Base-by-base conservation (phyloP, 1,139 yeast genomes). In the Meyerozyma athensensis region DNA sequence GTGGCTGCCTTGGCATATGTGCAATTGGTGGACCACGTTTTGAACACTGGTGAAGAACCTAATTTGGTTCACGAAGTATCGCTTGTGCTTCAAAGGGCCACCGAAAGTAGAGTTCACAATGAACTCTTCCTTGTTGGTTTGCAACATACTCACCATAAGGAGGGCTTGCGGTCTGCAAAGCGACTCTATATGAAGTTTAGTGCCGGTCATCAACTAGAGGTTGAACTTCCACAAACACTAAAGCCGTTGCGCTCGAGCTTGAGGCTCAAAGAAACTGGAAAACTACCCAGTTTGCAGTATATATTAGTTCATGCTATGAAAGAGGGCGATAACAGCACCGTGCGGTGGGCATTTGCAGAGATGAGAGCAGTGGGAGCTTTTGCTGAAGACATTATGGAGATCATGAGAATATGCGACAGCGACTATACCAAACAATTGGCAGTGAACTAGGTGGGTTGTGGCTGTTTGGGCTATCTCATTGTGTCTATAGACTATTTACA, bases 291-390 rank as follows among this genome's bases (percentile, higher is more conserved):
- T 14, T 20, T 32, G 21, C 34, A 14, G 26, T 14, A n/a, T 4
- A 4, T 22, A 3, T 13, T 22, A 10, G 6, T 21, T 8, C 13
- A 18, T 4, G 19, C 17, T 7, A 31, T 58, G 3, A 35, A 38
- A 19, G 57, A 56, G 4, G 46, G 53, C 12, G 66, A 67, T 39
- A 9, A 32, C 3, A 47, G 44, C 7, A 47, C 58, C 5, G 35
- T 63, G 3, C 36, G 42, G 18, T 69, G 74, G 74, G 47, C 56
- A 19, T 50, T 63, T 6, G 52, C 54, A 5, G 71, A 66, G 45
- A 51, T 67, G 46, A 50, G 65, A 37, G 40, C 43, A 10, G 40
- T 49, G 26, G 74, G 74, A 2, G 44, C 60, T 35, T 47, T 56
- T 6, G 39, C 59, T 3, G 36, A 43, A 16, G 68, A 64, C 32